phyloP scores from a whole-genome alignment of 2,329 filamentous ascomycete species.

The Seiridium cupressi region DNA sequence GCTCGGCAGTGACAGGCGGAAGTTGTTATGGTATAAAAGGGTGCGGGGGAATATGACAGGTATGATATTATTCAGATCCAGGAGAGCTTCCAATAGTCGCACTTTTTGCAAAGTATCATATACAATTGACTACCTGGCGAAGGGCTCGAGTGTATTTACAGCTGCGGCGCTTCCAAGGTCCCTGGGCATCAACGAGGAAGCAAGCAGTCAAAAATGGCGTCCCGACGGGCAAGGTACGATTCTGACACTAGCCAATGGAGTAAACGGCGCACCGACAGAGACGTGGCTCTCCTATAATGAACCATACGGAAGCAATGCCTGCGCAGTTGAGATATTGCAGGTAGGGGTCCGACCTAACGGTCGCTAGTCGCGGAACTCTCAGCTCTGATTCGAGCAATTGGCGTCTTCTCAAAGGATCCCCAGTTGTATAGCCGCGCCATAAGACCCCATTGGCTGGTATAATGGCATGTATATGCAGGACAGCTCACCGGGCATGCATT shows the following conservation, averaged over 20 bases:
- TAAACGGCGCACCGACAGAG: not conserved
- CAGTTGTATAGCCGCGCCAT: not conserved
- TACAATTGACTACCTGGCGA: too few relatives aligned
- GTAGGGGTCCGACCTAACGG: not conserved
- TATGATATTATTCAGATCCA: too few relatives aligned
- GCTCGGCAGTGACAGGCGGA: not conserved
- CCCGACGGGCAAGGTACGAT: too few relatives aligned
- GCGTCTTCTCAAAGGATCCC: not conserved
- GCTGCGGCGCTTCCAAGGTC: too few relatives aligned
- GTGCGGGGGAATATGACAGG: too few relatives aligned
- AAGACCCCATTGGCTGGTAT: not conserved
- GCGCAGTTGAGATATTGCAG: not conserved
- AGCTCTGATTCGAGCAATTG: not conserved
- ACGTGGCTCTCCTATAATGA: not conserved
- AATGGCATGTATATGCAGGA: not conserved
- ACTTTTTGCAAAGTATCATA: too few relatives aligned
- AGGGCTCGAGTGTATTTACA: too few relatives aligned
- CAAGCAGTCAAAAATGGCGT: too few relatives aligned
- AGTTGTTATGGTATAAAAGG: not conserved
- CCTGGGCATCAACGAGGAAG: too few relatives aligned
- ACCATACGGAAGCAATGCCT: not conserved
- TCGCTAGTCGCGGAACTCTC: not conserved
- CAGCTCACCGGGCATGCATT: constrained; percentile 5
- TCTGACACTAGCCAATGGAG: too few relatives aligned
- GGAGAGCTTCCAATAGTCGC: too few relatives aligned